Percentiles rank a stretch among this genome's conserved stretches.
These are phyloP conservation scores for Xylaria sp. DNA, from an alignment of 2,329 filamentous ascomycete species.

Conservation along the genomic window DNA sequence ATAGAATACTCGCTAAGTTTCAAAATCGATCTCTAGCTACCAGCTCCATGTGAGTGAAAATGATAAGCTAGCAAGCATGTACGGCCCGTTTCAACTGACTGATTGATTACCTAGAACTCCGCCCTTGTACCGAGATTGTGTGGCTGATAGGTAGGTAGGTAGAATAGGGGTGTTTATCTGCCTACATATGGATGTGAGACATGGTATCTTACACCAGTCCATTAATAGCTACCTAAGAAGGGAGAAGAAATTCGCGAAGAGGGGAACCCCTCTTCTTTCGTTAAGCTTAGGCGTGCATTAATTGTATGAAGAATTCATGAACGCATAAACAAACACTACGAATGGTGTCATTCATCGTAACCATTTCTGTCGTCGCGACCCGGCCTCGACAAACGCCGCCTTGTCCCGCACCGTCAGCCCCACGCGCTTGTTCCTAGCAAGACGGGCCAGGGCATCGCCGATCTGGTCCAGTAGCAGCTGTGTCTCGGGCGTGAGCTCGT, in stretches of 20 bases:
- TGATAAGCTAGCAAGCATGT: no score
- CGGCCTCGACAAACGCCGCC: slow-evolving; percentile 70
- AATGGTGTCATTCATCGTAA: neutral
- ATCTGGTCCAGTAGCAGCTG: slow-evolving; percentile 69
- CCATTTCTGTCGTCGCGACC: slow-evolving; percentile 36
- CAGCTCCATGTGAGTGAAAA: no score
- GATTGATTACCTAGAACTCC: no score
- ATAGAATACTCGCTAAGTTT: no score
- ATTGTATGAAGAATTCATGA: neutral
- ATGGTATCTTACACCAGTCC: no score
- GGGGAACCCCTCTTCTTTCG: no score
- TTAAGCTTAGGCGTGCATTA: no score
- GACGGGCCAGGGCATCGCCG: slow-evolving; percentile 76
- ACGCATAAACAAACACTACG: neutral
- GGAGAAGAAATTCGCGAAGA: no score
- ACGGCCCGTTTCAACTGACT: no score
- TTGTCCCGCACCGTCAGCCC: slow-evolving; percentile 81
- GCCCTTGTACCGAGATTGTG: neutral
- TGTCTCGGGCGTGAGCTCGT: slow-evolving; percentile 50
- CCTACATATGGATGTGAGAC: no score
- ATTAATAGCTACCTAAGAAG: no score
- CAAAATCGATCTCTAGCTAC: no score
- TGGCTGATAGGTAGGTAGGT: neutral
- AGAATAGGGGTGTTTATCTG: neutral
- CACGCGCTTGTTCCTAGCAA: slow-evolving; percentile 84